Percentiles rank a stretch among this genome's conserved stretches.
Evolutionary conservation across 2,329 filamentous ascomycete species (phyloP).

Genomic region (Apiospora rasikravindrae): DNA sequence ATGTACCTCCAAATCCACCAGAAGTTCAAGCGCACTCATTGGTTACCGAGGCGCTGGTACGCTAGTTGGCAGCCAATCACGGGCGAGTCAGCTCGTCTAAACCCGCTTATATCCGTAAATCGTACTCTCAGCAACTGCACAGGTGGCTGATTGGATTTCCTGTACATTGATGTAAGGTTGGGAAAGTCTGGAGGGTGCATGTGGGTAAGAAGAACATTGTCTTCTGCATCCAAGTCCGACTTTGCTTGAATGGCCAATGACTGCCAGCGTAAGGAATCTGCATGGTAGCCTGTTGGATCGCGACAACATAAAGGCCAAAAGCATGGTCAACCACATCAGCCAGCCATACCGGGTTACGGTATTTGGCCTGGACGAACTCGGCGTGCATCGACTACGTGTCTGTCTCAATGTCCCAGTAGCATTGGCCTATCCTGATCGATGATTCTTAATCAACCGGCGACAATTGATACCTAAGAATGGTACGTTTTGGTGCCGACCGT

Average conservation of each 20-base stretch:
- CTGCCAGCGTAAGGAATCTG: background rate
- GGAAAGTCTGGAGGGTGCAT: background rate
- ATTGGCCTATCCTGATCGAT: background rate
- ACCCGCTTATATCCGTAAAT: background rate
- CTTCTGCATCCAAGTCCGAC: background rate
- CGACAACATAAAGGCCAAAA: background rate
- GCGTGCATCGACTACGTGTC: constrained; percentile 2
- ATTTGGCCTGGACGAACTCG: background rate
- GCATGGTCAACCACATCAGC: background rate
- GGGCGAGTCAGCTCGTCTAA: too few species aligned
- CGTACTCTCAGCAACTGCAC: background rate
- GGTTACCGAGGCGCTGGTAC: background rate
- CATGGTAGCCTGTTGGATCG: background rate
- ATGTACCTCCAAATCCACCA: background rate
- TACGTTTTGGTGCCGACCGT: constrained; percentile 8
- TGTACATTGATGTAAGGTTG: background rate
- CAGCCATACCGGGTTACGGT: background rate
- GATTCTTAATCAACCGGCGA: background rate
- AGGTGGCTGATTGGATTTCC: background rate
- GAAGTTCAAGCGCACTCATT: background rate
- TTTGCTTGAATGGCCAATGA: background rate
- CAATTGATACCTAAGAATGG: background rate
- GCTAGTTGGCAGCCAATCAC: background rate
- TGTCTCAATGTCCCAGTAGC: background rate
- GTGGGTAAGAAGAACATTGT: background rate